Evolutionary conservation across 2,329 filamentous ascomycete species (phyloP).

Genomic region (Colletotrichum eremochloae): DNA sequence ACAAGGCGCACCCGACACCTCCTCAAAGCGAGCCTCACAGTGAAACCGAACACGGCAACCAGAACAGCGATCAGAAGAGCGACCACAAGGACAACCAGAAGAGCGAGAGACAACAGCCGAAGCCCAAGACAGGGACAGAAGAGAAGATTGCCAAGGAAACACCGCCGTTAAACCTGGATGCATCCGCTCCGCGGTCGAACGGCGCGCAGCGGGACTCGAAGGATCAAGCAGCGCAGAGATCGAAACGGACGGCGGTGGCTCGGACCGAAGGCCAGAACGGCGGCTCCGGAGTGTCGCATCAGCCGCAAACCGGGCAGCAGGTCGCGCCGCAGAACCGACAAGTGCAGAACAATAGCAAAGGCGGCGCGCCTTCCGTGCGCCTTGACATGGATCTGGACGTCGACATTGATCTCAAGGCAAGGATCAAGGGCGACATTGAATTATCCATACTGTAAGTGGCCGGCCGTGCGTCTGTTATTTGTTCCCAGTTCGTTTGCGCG

Average conservation of each 20-base stretch:
- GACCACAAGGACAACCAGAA: background rate
- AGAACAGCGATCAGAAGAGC: background rate
- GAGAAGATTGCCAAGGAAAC: constrained; percentile 16
- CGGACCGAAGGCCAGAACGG: background rate
- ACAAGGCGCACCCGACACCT: background rate
- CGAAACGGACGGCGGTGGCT: background rate
- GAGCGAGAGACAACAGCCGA: background rate
- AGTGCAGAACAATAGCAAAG: constrained; percentile 19
- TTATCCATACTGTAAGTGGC: constrained; percentile 31
- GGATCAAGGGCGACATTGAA: constrained; percentile 33
- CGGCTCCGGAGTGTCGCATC: too few species aligned
- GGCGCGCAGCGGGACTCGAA: background rate
- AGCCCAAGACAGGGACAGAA: background rate
- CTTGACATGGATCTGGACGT: constrained; percentile 40
- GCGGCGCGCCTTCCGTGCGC: constrained; percentile 30
- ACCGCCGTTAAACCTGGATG: background rate
- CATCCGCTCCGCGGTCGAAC: background rate
- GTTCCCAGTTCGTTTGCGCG: background rate
- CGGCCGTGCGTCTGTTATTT: background rate
- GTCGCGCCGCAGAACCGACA: constrained; percentile 21
- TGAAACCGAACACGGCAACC: background rate
- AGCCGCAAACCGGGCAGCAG: constrained; percentile 7
- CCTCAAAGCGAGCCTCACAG: background rate
- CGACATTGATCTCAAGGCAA: constrained; percentile 39
- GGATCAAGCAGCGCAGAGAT: background rate